Evolutionary conservation across 2,329 filamentous ascomycete genomes (phyloP).

Genomic region (Chaetomiaceae sp.): DNA sequence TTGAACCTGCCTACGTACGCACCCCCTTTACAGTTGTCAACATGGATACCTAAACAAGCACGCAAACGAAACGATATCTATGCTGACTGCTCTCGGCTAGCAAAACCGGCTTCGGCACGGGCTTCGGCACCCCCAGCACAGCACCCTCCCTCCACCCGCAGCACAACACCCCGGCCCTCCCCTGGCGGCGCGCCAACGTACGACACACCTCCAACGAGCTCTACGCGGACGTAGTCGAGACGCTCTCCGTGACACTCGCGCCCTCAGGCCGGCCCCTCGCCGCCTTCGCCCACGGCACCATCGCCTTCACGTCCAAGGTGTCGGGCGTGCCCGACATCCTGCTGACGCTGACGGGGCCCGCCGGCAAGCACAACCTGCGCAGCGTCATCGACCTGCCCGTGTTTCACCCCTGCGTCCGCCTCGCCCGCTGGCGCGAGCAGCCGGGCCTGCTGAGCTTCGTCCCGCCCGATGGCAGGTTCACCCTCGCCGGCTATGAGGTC

Average conservation of each 20-base stretch:
- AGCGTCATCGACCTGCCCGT: conserved; percentile 80
- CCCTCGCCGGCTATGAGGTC: conserved; percentile 89
- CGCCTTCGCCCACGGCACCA: conserved; percentile 83
- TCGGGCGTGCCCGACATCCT: conserved; percentile 90
- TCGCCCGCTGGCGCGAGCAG: conserved; percentile 82
- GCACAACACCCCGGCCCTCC: conserved; percentile 52
- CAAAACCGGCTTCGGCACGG: conserved; percentile 11
- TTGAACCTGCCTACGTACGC: conserved; percentile 71
- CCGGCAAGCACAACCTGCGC: conserved; percentile 69
- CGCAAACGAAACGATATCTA: background rate
- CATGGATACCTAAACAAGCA: no score
- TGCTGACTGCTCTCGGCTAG: background rate
- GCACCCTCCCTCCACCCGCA: conserved; percentile 35
- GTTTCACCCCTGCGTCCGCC: conserved; percentile 89
- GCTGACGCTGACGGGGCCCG: conserved; percentile 71
- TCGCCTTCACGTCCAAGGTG: conserved; percentile 91
- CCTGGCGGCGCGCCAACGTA: conserved; percentile 88
- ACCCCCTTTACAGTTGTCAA: background rate
- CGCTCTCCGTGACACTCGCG: conserved; percentile 77
- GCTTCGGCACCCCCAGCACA: conserved; percentile 30
- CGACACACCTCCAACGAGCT: conserved; percentile 95
- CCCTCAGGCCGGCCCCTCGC: conserved; percentile 83
- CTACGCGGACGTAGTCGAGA: conserved; percentile 93
- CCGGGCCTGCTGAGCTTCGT: conserved; percentile 94
- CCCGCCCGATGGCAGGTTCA: conserved; percentile 88